phyloP scores from a whole-genome alignment of 2,329 filamentous ascomycete species.

The Ceratocystis colombiana region DNA sequence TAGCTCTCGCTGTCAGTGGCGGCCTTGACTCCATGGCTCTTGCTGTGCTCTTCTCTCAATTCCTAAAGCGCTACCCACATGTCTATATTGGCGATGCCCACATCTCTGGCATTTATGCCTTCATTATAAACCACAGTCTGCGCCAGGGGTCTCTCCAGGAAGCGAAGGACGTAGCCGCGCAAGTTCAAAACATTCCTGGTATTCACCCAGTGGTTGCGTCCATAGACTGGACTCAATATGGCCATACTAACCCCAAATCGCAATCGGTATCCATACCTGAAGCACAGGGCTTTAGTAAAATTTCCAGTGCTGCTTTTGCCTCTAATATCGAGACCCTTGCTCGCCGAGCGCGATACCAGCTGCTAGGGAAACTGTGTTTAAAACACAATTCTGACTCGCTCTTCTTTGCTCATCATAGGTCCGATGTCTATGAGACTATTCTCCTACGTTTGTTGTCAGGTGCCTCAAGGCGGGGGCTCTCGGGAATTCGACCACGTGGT shows the following conservation, averaged over 20 bases:
- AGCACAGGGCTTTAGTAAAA: conserved; percentile 9
- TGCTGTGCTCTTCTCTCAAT: conserved; percentile 56
- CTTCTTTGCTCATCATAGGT: conserved; percentile 74
- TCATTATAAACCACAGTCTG: conserved; percentile 50
- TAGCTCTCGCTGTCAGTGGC: conserved; percentile 75
- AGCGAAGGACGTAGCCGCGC: conserved; percentile 38
- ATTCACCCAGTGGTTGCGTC: conserved; percentile 29
- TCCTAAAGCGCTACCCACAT: conserved; percentile 32
- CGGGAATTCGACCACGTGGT: conserved; percentile 54
- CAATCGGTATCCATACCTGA: background rate
- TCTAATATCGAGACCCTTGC: conserved; percentile 69
- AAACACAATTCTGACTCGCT: conserved; percentile 46
- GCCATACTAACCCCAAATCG: conserved; percentile 5
- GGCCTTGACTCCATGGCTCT: conserved; percentile 98
- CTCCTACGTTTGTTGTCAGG: conserved; percentile 64
- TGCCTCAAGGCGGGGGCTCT: conserved; percentile 54
- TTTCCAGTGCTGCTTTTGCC: conserved; percentile 34
- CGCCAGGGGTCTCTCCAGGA: conserved; percentile 45
- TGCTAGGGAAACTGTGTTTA: conserved; percentile 53
- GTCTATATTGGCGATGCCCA: conserved; percentile 40
- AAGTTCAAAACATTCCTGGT: conserved; percentile 34
- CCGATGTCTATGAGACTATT: conserved; percentile 86
- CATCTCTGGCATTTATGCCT: conserved; percentile 35
- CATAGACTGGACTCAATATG: conserved; percentile 30
- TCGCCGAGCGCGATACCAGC: conserved; percentile 61